Base-by-base conservation (phyloP, 176 grass and related monocot species). In the Thinopyrum elongatum region DNA sequence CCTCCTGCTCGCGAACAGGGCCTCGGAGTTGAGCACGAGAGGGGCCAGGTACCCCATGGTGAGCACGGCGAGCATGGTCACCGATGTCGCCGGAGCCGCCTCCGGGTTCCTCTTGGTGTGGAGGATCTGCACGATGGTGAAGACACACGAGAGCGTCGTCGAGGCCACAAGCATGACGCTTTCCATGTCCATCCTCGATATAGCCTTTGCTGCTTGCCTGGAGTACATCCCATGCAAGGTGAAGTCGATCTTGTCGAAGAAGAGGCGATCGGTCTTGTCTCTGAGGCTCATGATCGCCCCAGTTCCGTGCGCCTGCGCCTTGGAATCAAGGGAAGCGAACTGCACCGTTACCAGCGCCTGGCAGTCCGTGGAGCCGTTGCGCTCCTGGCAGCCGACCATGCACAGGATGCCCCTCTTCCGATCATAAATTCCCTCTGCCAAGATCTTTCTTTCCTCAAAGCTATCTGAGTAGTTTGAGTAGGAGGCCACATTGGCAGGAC, bases 341-440 rank as follows among this genome's bases (percentile, higher is more conserved):
- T 87, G 80, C 30, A 89, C 23, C 1, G 82, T 91, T 63, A 98
- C 41, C 63, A 85, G 28, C 28, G 92, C 83, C 72, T 81, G 5
- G n/a, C 85, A 98, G 81, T 98, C 91, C 25, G 25, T 87, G 2
- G 77, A 83, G 84, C 28, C 33, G 10, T 86, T 74, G 75, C 30
- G 30, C 60, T 86, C 84, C 7, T 70, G 74, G 68, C 95, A 97
- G 10, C 78, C 86, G 1, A 84, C 46, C 90, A 94, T 75, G 82
- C 84, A 94, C 47, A 94, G 64, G 72, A 29, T 30, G 49, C 84
- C 95, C 0, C 69, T 89, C 79, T 60, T 81, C 8, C 82, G 63
- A 44, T 93, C 77, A 25, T 93, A 97, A 6, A 94, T 84, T 10
- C 92, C 92, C 76, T 97, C 92, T 4, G 92, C 95, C 8, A 10